phyloP scores from a whole-genome alignment of 73 alveolate species.

The Tetrahymena thermophila region DNA sequence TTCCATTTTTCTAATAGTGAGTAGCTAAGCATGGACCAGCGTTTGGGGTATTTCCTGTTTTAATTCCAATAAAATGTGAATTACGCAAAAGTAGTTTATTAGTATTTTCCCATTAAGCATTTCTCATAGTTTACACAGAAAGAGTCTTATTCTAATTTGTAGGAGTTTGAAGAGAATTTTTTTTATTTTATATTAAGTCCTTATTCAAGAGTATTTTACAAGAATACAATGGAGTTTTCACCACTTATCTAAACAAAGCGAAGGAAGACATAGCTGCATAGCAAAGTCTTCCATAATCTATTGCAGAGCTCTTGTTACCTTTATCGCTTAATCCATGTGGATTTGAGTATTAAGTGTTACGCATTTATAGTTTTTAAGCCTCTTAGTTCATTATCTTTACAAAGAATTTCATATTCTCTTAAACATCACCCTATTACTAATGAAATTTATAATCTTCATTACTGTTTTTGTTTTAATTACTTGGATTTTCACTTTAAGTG shows the following conservation, averaged over 20 bases:
- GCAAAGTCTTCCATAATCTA: conserved; percentile 63
- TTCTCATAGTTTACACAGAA: neutral
- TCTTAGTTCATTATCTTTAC: conserved; percentile 70
- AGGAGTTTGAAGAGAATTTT: neutral
- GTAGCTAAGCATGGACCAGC: conserved; percentile 83
- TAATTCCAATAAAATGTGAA: conserved; percentile 57
- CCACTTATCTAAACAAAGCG: conserved; percentile 28
- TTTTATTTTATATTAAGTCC: neutral
- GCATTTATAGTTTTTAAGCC: conserved; percentile 61
- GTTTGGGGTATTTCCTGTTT: conserved; percentile 74
- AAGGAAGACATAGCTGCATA: conserved; percentile 51
- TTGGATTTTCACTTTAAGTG: conserved; percentile 22
- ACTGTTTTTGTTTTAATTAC: neutral
- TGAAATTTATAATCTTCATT: conserved; percentile 36
- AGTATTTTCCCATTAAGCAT: conserved; percentile 55
- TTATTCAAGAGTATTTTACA: conserved; percentile 15
- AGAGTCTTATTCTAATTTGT: neutral
- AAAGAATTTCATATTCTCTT: conserved; percentile 34
- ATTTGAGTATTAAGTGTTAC: conserved; percentile 59
- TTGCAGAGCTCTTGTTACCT: conserved; percentile 59
- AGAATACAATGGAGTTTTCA: conserved; percentile 8
- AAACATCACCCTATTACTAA: conserved; percentile 2
- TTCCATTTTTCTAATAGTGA: neutral
- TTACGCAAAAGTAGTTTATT: conserved; percentile 50
- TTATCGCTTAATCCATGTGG: conserved; percentile 79